Percentiles rank a stretch among this genome's conserved stretches.
Evolutionary conservation across 345 rosid species (phyloP).

Genomic region (Diplotaxis tenuifolia): DNA sequence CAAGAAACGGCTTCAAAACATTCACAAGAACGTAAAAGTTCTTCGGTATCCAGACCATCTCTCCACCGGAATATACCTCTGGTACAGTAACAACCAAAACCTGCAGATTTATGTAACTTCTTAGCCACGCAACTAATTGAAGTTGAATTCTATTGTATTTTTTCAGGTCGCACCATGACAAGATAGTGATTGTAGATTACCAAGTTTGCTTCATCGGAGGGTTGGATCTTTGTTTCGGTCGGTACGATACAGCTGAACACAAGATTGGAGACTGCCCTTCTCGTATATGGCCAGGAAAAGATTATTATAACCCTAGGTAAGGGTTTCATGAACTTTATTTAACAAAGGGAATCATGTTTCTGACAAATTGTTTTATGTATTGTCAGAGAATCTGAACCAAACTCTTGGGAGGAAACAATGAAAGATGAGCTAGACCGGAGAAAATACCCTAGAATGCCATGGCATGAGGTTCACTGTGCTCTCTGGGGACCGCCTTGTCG

Average conservation of each 20-base stretch:
- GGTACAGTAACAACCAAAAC: slow-evolving; percentile 44
- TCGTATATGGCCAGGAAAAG: slow-evolving; percentile 83
- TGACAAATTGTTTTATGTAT: neutral
- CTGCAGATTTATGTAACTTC: neutral
- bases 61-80: slow-evolving; percentile 70
- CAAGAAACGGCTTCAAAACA: slow-evolving; percentile 66
- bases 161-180: slow-evolving; percentile 94
- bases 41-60: slow-evolving; percentile 91
- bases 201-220: slow-evolving; percentile 90
- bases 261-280: slow-evolving; percentile 73
- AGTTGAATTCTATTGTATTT: neutral
- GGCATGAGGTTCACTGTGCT: slow-evolving; percentile 97
- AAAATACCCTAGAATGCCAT: slow-evolving; percentile 92
- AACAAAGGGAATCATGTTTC: slow-evolving; percentile 1
- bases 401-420: slow-evolving; percentile 93
- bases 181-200: slow-evolving; percentile 81
- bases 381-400: slow-evolving; percentile 89
- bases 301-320: slow-evolving; percentile 93
- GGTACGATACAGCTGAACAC: slow-evolving; percentile 77
- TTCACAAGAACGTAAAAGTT: slow-evolving; percentile 82
- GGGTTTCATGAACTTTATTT: neutral
- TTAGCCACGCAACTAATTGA: slow-evolving; percentile 10
- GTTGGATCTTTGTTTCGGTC: slow-evolving; percentile 88
- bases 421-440: slow-evolving; percentile 70
- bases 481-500: slow-evolving; percentile 97